These are phyloP conservation scores for Haplographium delicatum DNA, from an alignment of 495 filamentous ascomycete species.

Conservation along the genomic window DNA sequence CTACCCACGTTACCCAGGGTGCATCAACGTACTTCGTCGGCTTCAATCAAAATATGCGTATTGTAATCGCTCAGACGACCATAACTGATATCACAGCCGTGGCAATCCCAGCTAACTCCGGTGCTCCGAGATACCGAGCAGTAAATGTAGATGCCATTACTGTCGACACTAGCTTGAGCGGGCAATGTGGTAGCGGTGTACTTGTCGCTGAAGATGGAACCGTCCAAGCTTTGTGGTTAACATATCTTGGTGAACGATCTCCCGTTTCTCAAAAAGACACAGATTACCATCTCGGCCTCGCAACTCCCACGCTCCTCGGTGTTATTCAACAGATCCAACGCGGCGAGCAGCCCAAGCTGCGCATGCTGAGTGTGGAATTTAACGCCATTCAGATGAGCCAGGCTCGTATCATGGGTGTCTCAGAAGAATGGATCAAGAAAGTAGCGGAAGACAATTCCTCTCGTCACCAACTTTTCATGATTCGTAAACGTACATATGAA, in stretches of 20 bases:
- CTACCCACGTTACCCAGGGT: slow-evolving; percentile 76
- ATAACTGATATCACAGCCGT: slow-evolving; percentile 98
- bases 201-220: slow-evolving; percentile 84
- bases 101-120: slow-evolving; percentile 86
- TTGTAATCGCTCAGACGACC: slow-evolving; percentile 88
- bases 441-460: slow-evolving; percentile 82
- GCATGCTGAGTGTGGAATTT: slow-evolving; percentile 90
- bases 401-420: slow-evolving; percentile 96
- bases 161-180: slow-evolving; percentile 84
- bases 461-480: slow-evolving; percentile 96
- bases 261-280: slow-evolving; percentile 77
- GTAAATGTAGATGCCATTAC: slow-evolving; percentile 98
- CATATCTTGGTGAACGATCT: slow-evolving; percentile 86
- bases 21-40: slow-evolving; percentile 92
- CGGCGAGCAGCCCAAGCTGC: slow-evolving; percentile 69
- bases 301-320: slow-evolving; percentile 81
- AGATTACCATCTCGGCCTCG: slow-evolving; percentile 93
- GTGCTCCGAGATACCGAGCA: slow-evolving; percentile 88
- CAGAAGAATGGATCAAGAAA: slow-evolving; percentile 89
- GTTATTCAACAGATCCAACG: slow-evolving; percentile 79
- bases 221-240: slow-evolving; percentile 93
- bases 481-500: slow-evolving; percentile 71
- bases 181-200: slow-evolving; percentile 93
- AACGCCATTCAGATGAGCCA: slow-evolving; percentile 95
- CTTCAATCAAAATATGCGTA: slow-evolving; percentile 91